Percentiles rank a stretch among this genome's conserved stretches.
Evolutionary conservation across 2,329 filamentous ascomycete species (phyloP).

Genomic region (Cladosporium cucumerinum): DNA sequence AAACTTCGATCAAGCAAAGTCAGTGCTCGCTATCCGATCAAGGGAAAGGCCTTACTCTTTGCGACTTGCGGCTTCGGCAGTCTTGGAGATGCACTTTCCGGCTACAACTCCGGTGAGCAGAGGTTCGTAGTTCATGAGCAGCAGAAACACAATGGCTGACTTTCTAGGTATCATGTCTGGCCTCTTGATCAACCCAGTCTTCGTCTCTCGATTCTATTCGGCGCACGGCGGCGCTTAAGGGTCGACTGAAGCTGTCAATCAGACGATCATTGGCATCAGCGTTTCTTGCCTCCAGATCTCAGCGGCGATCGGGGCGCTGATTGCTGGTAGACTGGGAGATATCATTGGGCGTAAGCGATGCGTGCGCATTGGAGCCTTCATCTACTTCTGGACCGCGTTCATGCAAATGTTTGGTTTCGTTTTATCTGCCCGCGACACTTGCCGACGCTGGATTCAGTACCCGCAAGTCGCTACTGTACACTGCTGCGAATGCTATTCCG

Average conservation of each 20-base stretch:
- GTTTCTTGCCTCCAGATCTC: slow-evolving; percentile 87
- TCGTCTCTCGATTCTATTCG: slow-evolving; percentile 40
- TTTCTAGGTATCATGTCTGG: slow-evolving; percentile 38
- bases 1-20: slow-evolving; percentile 38
- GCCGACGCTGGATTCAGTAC: slow-evolving; percentile 88
- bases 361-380: slow-evolving; percentile 55
- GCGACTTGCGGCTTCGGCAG: slow-evolving; percentile 42
- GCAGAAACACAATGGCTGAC: neutral
- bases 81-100: slow-evolving; percentile 42
- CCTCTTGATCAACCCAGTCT: slow-evolving; percentile 40
- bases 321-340: slow-evolving; percentile 81
- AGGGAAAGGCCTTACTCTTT: slow-evolving; percentile 36
- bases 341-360: slow-evolving; percentile 81
- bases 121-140: neutral
- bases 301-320: slow-evolving; percentile 79
- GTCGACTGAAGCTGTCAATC: slow-evolving; percentile 31
- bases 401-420: slow-evolving; percentile 86
- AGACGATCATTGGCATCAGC: slow-evolving; percentile 74
- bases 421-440: slow-evolving; percentile 68
- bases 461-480: slow-evolving; percentile 87
- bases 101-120: slow-evolving; percentile 37
- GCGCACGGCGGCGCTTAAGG: slow-evolving; percentile 40
- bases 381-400: slow-evolving; percentile 49
- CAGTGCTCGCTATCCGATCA: slow-evolving; percentile 39
- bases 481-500: slow-evolving; percentile 84